Evolutionary conservation across 306 rosid genomes (phyloP), one percentile per base, ranked within the genome.

Genomic region (Comarum palustre): DNA sequence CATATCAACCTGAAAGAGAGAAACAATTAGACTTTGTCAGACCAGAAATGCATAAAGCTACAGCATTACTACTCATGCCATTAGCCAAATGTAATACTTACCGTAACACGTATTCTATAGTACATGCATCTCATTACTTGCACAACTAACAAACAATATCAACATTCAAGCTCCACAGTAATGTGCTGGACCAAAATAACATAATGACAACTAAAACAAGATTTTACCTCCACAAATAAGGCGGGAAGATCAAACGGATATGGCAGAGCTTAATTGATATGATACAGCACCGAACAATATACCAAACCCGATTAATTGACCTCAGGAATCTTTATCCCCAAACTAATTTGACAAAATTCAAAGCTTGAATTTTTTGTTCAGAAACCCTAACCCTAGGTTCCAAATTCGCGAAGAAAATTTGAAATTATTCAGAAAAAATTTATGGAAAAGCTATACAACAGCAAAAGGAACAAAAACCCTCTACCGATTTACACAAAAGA

Each of bases 351-450:
- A 74, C 77, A 45, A 63, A 78, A 67, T 41, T 36, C 27, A 68
- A 39, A 32, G 65, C 1, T 17, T 81, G 47, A 46, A 31, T 25
- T 8, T 10, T 22, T 71, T 64, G 4, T 39, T 31, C 34, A 32
- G 76, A 70, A 83, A 81, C 89, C 91, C 89, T 87, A 85, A 83
- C 87, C 83, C 89, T 83, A 81, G 77, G 36, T 54, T 62, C 16
- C 19, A 38, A 54, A 72, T 67, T 27, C 54, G 4, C 19, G 0
- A 2, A 1, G 50, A 10, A 64, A 72, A 74, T 14, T 39, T 0
- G n/a, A 74, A 83, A 79, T 81, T 61, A 29, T 45, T 22, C n/a
- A 42, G 13, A 68, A 73, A 43, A 47, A 5, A 8, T 25, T 12
- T 12, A 8, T 6, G 20, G 34, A 20, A 77, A 17, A 25, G 16